Conservation (phyloP, 2,329 filamentous ascomycete genomes). For the Anisogramma anomala region DNA sequence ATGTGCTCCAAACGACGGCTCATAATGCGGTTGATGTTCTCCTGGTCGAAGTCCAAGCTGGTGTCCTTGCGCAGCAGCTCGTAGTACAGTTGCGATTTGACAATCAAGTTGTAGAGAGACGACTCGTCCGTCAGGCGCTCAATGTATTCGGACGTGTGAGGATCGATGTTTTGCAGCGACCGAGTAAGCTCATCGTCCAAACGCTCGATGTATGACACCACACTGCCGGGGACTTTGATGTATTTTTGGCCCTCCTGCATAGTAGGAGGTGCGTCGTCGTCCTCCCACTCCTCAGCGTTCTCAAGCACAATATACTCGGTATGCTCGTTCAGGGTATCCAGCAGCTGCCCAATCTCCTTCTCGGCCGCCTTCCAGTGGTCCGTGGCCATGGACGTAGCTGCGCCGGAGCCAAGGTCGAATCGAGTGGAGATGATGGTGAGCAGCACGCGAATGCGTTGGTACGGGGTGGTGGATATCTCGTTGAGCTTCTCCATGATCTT, state of each 20-base stretch:
- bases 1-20: slow-evolving; percentile 93
- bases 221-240: slow-evolving; percentile 84
- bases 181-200: slow-evolving; percentile 94
- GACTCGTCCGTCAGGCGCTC: slow-evolving; percentile 88
- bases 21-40: slow-evolving; percentile 81
- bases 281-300: slow-evolving; percentile 94
- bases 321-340: slow-evolving; percentile 69
- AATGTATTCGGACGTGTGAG: slow-evolving; percentile 97
- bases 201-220: slow-evolving; percentile 89
- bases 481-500: slow-evolving; percentile 92
- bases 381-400: slow-evolving; percentile 72
- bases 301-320: slow-evolving; percentile 78
- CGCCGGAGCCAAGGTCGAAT: slow-evolving; percentile 78
- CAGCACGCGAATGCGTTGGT: slow-evolving; percentile 87
- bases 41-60: slow-evolving; percentile 64
- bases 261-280: slow-evolving; percentile 84
- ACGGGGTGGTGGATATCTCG: slow-evolving; percentile 80
- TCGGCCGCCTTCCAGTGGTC: slow-evolving; percentile 97
- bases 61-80: slow-evolving; percentile 64
- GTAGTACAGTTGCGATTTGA: slow-evolving; percentile 78
- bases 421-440: slow-evolving; percentile 84
- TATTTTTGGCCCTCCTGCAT: slow-evolving; percentile 63
- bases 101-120: slow-evolving; percentile 80
- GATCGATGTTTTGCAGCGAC: slow-evolving; percentile 95
- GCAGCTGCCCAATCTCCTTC: slow-evolving; percentile 67